These are phyloP conservation scores for Clausena lansium DNA, from an alignment of 345 rosid species.

Conservation along the genomic window DNA sequence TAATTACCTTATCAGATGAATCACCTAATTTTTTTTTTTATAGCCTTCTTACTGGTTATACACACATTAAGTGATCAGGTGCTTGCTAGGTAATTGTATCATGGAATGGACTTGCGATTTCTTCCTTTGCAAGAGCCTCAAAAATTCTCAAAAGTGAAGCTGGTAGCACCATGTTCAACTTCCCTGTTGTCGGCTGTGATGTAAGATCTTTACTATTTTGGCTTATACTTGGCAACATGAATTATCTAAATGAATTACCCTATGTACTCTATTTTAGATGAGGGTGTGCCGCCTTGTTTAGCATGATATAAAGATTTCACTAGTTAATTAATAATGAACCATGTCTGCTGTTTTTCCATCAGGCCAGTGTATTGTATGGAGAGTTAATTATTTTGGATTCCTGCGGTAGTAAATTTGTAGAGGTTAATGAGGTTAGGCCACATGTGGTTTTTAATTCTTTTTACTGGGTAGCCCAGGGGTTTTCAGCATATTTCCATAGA, in stretches of 20 bases:
- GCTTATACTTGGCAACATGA: not conserved
- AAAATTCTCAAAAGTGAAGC: constrained; percentile 64
- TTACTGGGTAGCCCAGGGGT: not conserved
- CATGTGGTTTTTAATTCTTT: not conserved
- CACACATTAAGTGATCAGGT: constrained; percentile 11
- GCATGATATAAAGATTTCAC: not conserved
- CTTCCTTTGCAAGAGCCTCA: constrained; percentile 88
- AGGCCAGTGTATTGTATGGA: not conserved
- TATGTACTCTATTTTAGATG: not conserved
- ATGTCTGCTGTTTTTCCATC: not conserved
- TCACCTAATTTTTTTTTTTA: constrained; percentile 1
- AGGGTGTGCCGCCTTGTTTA: not conserved
- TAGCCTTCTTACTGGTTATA: not conserved
- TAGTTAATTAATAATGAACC: not conserved
- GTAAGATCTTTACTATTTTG: constrained; percentile 41
- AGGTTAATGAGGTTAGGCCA: not conserved
- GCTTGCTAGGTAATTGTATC: constrained; percentile 77
- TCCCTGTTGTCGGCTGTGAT: constrained; percentile 69
- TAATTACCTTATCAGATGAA: not conserved
- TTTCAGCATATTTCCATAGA: not conserved
- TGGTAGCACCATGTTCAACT: constrained; percentile 43
- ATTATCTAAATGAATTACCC: not conserved
- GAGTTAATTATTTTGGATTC: not conserved
- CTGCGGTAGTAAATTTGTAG: not conserved
- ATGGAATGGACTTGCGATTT: constrained; percentile 91